phyloP scores from a whole-genome alignment of 495 filamentous ascomycete species.

The Trichoderma virens region DNA sequence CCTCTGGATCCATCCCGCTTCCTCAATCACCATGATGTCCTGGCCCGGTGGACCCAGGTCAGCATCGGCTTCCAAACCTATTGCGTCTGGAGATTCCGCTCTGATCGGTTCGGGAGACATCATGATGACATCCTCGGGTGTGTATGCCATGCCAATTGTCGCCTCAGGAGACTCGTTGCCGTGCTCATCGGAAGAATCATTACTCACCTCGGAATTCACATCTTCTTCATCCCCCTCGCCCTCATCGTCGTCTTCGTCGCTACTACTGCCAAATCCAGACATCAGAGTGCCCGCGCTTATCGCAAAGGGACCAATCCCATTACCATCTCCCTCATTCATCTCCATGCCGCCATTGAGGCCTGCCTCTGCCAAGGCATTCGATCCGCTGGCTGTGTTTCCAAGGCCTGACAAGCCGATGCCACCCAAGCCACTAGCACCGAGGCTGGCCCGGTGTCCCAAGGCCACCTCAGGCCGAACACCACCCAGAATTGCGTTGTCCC shows the following conservation, averaged over 20 bases:
- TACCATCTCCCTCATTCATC: conserved; percentile 57
- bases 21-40: background rate
- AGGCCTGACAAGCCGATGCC: conserved; percentile 39
- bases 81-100: background rate
- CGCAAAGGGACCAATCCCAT: conserved; percentile 58
- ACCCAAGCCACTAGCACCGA: conserved; percentile 20
- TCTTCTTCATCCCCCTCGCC: conserved; percentile 76
- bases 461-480: conserved; percentile 88
- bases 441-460: conserved; percentile 39
- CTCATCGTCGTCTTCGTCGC: conserved; percentile 95
- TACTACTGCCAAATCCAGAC: conserved; percentile 92
- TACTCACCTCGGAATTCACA: conserved; percentile 44
- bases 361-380: conserved; percentile 68
- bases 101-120: conserved; percentile 8
- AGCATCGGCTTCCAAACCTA: background rate
- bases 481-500: conserved; percentile 97
- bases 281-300: conserved; percentile 63
- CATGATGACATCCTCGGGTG: conserved; percentile 12
- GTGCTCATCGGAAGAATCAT: conserved; percentile 14
- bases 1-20: background rate
- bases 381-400: conserved; percentile 45
- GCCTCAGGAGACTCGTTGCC: conserved; percentile 6
- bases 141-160: background rate
- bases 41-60: background rate
- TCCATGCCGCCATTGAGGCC: conserved; percentile 69